Evolutionary conservation across 345 rosid genomes (phyloP), one percentile per base, ranked within the genome.

Genomic region (Psidium friedrichsthalianum): DNA sequence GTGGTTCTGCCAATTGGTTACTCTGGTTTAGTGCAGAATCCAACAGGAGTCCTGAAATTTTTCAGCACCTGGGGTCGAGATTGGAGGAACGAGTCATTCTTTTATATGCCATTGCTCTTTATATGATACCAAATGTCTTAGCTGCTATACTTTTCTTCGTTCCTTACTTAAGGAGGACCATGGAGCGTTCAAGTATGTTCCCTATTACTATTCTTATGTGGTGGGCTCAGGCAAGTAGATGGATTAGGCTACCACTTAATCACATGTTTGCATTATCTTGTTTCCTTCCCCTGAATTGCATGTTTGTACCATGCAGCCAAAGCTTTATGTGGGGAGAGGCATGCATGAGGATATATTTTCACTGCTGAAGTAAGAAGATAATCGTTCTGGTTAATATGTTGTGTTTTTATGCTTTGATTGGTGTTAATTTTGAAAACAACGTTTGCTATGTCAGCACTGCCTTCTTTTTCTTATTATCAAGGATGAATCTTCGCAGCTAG

Each of bases 161-260:
- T 91, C 99, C 98, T 84, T 92, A 92, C 86, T 52, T 95, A 58
- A 93, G 98, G 90, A 93, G 93, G 88, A 84, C 85, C 51, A 94
- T 96, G 97, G 99, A 97, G 92, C 93, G 92, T 61, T 97, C 99
- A 80, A 97, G 96, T 87, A 91, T 89, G 92, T 89, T 90, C 84
- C 93, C 95, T 83, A 59, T 94, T 83, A 97, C 97, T 85, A 84
- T 96, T 82, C 82, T 95, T 82, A 93, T 96, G 96, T 97, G 99
- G 99, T 97, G 99, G 99, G 94, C 99, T 85, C 99, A 96, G 96
- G 99, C 88, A 93, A 92, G 94, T 87, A 89, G 42, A 82, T 57
- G 81, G 27, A 51, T 49, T 52, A 29, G 22, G 47, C 51, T 58
- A 82, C 51, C 51, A 42, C 74, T 29, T 61, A 61, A 29, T 64